Percentiles rank a stretch among this genome's conserved stretches.
phyloP scores from a whole-genome alignment of 2,329 filamentous ascomycete species.

The Penicillium capsulatum region DNA sequence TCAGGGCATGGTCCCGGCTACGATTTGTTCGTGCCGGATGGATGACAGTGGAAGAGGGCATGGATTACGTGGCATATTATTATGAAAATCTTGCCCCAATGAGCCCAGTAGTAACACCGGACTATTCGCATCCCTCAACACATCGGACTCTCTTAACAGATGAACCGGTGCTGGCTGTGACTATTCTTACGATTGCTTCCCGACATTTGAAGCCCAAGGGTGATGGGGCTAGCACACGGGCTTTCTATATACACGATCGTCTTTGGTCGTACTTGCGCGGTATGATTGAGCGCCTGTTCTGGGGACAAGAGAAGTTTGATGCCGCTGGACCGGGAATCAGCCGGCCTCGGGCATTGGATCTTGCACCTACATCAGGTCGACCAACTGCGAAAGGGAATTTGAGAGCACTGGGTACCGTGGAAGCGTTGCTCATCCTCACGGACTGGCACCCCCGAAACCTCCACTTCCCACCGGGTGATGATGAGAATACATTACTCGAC shows the following conservation, averaged over 20 bases:
- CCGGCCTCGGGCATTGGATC: constrained; percentile 65
- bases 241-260: constrained; percentile 89
- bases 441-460: constrained; percentile 96
- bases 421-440: constrained; percentile 87
- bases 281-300: constrained; percentile 92
- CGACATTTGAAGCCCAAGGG: constrained; percentile 77
- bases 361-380: constrained; percentile 53
- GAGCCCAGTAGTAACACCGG: constrained; percentile 88
- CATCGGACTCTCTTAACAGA: constrained; percentile 78
- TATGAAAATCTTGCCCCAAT: constrained; percentile 87
- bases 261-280: constrained; percentile 90
- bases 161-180: constrained; percentile 89
- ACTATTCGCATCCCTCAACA: constrained; percentile 76
- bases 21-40: constrained; percentile 94
- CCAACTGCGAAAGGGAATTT: constrained; percentile 65
- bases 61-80: constrained; percentile 93
- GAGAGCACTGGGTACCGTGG: constrained; percentile 86
- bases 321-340: constrained; percentile 60
- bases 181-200: constrained; percentile 84
- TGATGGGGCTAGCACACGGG: constrained; percentile 74
- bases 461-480: constrained; percentile 76
- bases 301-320: constrained; percentile 94
- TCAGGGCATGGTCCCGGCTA: constrained; percentile 85
- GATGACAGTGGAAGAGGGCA: constrained; percentile 91
- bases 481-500: constrained; percentile 60